Evolutionary conservation across 2,329 filamentous ascomycete genomes (phyloP).

Genomic region (Madurella fahalii): DNA sequence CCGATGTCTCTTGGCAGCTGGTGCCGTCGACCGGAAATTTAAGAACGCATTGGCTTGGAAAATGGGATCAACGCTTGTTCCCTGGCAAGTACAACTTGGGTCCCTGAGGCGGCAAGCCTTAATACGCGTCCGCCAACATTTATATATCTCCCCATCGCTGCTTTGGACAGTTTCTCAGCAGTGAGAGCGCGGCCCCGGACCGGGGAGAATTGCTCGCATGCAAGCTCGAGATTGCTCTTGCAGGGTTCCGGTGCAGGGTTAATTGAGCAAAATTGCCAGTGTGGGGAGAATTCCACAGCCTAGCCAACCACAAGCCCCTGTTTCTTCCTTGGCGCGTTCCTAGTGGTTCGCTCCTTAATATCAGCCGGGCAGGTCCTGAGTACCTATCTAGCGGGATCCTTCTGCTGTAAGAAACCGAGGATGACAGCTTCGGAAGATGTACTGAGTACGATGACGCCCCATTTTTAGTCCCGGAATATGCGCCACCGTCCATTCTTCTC

Average conservation of each 20-base stretch:
- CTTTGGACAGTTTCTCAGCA: too few species aligned
- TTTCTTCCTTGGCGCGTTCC: neutral
- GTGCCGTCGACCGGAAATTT: neutral
- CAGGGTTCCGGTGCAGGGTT: constrained; percentile 1
- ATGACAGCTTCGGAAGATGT: neutral
- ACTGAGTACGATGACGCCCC: constrained; percentile 13
- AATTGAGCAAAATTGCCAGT: constrained; percentile 6
- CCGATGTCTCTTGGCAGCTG: constrained; percentile 7
- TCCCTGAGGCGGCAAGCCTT: neutral
- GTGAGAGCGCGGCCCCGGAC: neutral
- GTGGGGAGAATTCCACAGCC: constrained; percentile 1
- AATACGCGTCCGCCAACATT: constrained; percentile 2
- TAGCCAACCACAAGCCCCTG: constrained; percentile 6
- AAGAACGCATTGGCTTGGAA: constrained; percentile 1
- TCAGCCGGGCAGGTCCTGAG: neutral
- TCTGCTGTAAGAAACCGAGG: neutral
- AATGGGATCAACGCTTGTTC: constrained; percentile 10
- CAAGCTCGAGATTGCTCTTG: constrained; percentile 2
- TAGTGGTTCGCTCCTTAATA: constrained; percentile 4
- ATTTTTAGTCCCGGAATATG: constrained; percentile 19
- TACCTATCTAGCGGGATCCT: neutral
- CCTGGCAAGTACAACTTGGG: neutral
- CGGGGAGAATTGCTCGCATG: constrained; percentile 1
- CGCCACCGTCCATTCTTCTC: constrained; percentile 16
- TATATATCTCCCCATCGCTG: too few species aligned